Evolutionary conservation across 2,329 filamentous ascomycete genomes (phyloP).

Genomic region (Plenodomus tracheiphilus): DNA sequence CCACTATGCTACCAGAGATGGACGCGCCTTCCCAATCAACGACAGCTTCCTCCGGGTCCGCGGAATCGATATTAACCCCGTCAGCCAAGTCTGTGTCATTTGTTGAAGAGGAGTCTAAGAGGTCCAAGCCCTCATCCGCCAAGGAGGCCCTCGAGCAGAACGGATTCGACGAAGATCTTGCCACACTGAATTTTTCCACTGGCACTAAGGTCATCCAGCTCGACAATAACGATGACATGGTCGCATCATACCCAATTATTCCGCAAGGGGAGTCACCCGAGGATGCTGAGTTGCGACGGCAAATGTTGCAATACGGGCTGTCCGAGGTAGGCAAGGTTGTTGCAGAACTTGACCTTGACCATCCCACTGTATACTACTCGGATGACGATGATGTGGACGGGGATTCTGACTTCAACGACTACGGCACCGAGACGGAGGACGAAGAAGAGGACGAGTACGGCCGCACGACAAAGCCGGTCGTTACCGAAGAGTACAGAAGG

Average conservation of each 20-base stretch:
- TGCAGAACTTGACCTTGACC: slow-evolving; percentile 84
- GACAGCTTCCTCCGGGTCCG: background rate
- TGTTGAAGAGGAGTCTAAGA: slow-evolving; percentile 55
- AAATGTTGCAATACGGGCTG: slow-evolving; percentile 90
- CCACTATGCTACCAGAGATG: background rate
- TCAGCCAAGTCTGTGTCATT: slow-evolving; percentile 66
- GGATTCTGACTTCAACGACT: slow-evolving; percentile 40
- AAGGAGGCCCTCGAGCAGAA: slow-evolving; percentile 16
- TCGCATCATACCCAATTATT: slow-evolving; percentile 57
- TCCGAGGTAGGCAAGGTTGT: slow-evolving; percentile 90
- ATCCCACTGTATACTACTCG: slow-evolving; percentile 57
- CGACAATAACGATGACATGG: slow-evolving; percentile 47
- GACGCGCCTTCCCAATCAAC: background rate
- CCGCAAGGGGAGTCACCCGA: slow-evolving; percentile 77
- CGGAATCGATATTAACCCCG: background rate
- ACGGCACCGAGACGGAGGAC: slow-evolving; percentile 52
- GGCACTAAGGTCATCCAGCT: slow-evolving; percentile 49
- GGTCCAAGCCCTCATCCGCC: background rate
- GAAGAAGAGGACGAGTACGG: slow-evolving; percentile 79
- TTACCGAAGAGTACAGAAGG: slow-evolving; percentile 74
- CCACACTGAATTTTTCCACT: slow-evolving; percentile 32
- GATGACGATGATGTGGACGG: slow-evolving; percentile 53
- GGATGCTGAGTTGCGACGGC: slow-evolving; percentile 75
- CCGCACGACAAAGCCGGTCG: slow-evolving; percentile 66
- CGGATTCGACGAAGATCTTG: slow-evolving; percentile 33